phyloP scores from a whole-genome alignment of 169 alveolate species.

The Eimeria maxima region DNA sequence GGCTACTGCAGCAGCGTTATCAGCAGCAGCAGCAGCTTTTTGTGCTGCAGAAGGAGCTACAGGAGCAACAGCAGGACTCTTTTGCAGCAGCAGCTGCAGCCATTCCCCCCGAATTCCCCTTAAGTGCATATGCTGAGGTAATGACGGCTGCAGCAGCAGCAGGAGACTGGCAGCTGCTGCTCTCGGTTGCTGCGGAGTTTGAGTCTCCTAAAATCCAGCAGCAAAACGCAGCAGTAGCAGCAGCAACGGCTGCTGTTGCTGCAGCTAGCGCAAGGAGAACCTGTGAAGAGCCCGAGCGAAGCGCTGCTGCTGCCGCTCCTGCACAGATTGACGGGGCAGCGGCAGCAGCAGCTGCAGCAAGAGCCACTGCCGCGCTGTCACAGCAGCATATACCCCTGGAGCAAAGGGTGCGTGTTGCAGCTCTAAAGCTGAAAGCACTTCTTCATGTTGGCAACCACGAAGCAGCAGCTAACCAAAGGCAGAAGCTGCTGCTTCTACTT shows the following conservation, averaged over 20 bases:
- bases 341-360: slow-evolving; percentile 65
- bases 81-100: slow-evolving; percentile 29
- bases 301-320: slow-evolving; percentile 19
- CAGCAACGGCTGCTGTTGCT: slow-evolving; percentile 51
- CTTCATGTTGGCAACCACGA: slow-evolving; percentile 1
- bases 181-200: slow-evolving; percentile 72
- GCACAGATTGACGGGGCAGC: slow-evolving; percentile 10
- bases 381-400: slow-evolving; percentile 72
- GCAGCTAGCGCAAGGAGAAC: slow-evolving; percentile 10
- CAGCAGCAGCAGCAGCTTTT: slow-evolving; percentile 71
- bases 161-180: slow-evolving; percentile 66
- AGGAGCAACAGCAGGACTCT: slow-evolving; percentile 35
- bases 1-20: slow-evolving; percentile 70
- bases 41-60: slow-evolving; percentile 43
- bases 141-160: slow-evolving; percentile 80
- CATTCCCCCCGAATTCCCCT: slow-evolving; percentile 59
- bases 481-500: slow-evolving; percentile 42
- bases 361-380: slow-evolving; percentile 51
- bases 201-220: slow-evolving; percentile 71
- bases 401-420: slow-evolving; percentile 59
- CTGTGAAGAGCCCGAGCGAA: background rate
- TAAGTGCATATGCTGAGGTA: slow-evolving; percentile 52
- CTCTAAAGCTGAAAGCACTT: slow-evolving; percentile 51
- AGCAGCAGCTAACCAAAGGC: slow-evolving; percentile 46
- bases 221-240: slow-evolving; percentile 47